Base-by-base conservation (phyloP, 306 rosid genomes). In the Neltuma alba region DNA sequence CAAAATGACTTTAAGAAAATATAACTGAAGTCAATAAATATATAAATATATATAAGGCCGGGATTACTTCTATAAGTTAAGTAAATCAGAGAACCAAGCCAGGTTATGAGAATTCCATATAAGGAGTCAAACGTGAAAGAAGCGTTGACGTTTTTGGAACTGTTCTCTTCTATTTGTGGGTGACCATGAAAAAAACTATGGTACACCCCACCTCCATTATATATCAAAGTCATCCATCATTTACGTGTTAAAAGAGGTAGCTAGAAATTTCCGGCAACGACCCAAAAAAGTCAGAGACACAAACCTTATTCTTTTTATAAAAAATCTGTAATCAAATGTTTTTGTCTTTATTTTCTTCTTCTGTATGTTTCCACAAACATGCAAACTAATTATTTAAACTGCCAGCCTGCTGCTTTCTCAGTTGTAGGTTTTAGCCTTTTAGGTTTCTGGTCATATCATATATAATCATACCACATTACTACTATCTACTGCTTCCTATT, bases 281-380 rank as follows among this genome's bases (percentile, higher is more conserved):
- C 64, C 16, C 25, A 52, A 25, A 76, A 76, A 76, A 76, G 80
- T 63, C 80, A 63, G 27, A 76, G 80, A 63, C 72, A 62, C 45
- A 18, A 4, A 62, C 45, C 71, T 44, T 76, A 42, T 16, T 47
- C 28, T 60, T 45, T 1, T 14, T n/a, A n/a, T n/a, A n/a, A n/a
- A n/a, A n/a, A n/a, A 47, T 76, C 25, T 63, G 27, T 31, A 76
- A 41, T 76, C 15, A 20, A 12, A 52, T 20, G 58, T n/a, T 14
- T 44, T 14, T 44, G 50, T 44, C 18, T 48, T 69, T 7, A 36
- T 37, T 38, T 14, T 37, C 28, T 30, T 15, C 33, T 2, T 44
- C 5, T 4, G 18, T 2, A 1, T 18, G 9, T 64, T 31, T 25
- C 10, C 16, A 4, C 30, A 55, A 28, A 28, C 0, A 41, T 65